These are phyloP conservation scores for Lagenaria siceraria DNA, from an alignment of 306 rosid genomes.

Conservation along the genomic window DNA sequence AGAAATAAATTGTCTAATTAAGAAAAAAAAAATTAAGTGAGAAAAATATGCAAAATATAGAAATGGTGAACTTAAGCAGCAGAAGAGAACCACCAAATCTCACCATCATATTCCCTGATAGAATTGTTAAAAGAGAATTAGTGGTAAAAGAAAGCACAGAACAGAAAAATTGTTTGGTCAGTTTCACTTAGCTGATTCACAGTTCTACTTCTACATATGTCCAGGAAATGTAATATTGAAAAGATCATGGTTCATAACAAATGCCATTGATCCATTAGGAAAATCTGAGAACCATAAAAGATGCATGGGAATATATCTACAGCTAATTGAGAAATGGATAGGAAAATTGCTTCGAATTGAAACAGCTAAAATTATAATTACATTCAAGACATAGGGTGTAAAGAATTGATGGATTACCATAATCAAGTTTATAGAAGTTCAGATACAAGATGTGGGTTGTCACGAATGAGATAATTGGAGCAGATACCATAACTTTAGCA, in stretches of 20 bases:
- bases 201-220: background rate
- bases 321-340: background rate
- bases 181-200: background rate
- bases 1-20: background rate
- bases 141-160: background rate
- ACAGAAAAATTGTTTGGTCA: background rate
- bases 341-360: background rate
- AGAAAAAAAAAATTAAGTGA: background rate
- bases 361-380: no score
- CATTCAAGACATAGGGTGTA: background rate
- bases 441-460: conserved; percentile 86
- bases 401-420: conserved; percentile 38
- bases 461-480: conserved; percentile 76
- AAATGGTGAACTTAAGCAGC: background rate
- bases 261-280: background rate
- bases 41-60: background rate
- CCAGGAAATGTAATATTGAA: background rate
- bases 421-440: conserved; percentile 63
- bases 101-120: background rate
- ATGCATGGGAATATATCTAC: background rate
- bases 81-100: background rate
- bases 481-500: conserved; percentile 84
- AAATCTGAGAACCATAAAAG: background rate
- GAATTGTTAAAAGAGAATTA: background rate
- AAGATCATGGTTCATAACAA: background rate